Evolutionary conservation across 371 early-diverging fungal species (phyloP), one percentile per base, ranked within the genome.

Genomic region (Lichtheimia ramosa): DNA sequence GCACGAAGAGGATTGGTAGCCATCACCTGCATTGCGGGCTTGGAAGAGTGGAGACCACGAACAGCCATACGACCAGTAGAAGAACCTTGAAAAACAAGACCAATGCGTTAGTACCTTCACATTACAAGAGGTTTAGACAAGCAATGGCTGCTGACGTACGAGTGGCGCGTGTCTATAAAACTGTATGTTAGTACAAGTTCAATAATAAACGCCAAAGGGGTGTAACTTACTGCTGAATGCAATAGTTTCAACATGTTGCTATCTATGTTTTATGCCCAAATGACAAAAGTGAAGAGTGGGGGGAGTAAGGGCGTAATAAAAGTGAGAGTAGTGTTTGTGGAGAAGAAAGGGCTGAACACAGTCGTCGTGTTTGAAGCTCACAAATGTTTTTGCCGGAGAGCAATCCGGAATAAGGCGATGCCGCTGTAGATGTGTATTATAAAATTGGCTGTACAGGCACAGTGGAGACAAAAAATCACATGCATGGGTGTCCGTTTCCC

Each of bases 1-100:
- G 89, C 91, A 63, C 84, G 83, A 70, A 91, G 83, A 52, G 90
- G 88, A 61, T 87, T 75, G 18, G 84, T 83, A 46, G 89, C 80
- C 68, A 90, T 81, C 54, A 91, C 86, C 68, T 88, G 86, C 77
- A 77, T 77, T 51, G 85, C 79, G 63, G 84, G 83, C 62, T 83
- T 82, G 48, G 91, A 82, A 51, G 75, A 70, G 70, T 86, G 87
- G 62, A 89, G 73, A 46, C 73, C 65, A 66, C 88, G 87, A n/a
- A 27, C 48, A 54, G 62, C 54, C 56, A 55, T 55, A 16, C 56
- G 56, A 10, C 43, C 56, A 1, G 56, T 55, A 2, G 56, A 55
- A 23, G 43, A 55, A 23, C 56, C 56, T 55, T 13, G 2, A 8
- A 25, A 27, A 34, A 34, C 34, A 34, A 34, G 0, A 8, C 34